Conservation (phyloP, 305 asterid genomes). For the Ilex paraguariensis region DNA sequence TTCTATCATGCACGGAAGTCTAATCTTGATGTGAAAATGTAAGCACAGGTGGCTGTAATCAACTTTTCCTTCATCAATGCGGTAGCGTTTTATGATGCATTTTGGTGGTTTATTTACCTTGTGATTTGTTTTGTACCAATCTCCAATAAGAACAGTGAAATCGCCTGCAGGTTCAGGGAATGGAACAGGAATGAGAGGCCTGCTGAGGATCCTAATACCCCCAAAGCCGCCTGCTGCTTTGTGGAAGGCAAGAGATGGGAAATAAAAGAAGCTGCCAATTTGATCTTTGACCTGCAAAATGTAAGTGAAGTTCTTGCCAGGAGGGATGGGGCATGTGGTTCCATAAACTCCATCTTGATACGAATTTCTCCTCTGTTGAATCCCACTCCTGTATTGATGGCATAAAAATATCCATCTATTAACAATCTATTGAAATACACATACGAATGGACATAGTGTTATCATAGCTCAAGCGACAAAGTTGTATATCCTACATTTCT, state of each 20-base stretch:
- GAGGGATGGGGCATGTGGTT: slow-evolving; percentile 80
- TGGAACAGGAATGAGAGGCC: slow-evolving; percentile 68
- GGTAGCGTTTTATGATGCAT: too few species aligned
- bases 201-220: slow-evolving; percentile 53
- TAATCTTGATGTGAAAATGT: too few species aligned
- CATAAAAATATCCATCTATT: background rate
- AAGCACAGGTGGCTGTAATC: too few species aligned
- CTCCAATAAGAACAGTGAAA: slow-evolving; percentile 58
- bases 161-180: slow-evolving; percentile 58
- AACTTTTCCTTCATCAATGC: too few species aligned
- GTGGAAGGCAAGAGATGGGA: slow-evolving; percentile 62
- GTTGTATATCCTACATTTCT: too few species aligned
- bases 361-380: slow-evolving; percentile 68
- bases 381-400: slow-evolving; percentile 44
- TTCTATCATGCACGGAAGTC: too few species aligned
- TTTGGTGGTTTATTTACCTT: slow-evolving; percentile 24
- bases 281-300: slow-evolving; percentile 65
- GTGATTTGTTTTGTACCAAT: slow-evolving; percentile 60
- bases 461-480: background rate
- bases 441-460: background rate
- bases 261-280: slow-evolving; percentile 71
- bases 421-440: background rate
- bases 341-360: slow-evolving; percentile 68
- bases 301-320: slow-evolving; percentile 69
- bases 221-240: slow-evolving; percentile 83